A percentile compares a stretch with the other conserved stretches of the same genome.
Evolutionary conservation across 202 grass and related monocot genomes (phyloP).

Genomic region (Setaria viridis): DNA sequence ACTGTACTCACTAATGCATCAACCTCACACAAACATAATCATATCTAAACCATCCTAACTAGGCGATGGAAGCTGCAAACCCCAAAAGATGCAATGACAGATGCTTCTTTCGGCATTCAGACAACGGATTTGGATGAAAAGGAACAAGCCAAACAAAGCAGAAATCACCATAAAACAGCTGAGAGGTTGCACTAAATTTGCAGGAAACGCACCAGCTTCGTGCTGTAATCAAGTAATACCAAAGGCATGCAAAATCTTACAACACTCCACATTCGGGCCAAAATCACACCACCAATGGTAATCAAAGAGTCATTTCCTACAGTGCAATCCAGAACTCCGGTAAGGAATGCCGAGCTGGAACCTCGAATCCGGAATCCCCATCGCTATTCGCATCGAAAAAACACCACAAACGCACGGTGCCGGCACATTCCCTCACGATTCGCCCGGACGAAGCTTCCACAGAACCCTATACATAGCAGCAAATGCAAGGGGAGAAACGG

Average conservation of each 20-base stretch:
- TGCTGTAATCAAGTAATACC: constrained; percentile 23
- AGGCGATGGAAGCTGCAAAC: neutral
- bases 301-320: neutral
- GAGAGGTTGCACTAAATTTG: neutral
- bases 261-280: neutral
- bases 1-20: constrained; percentile 9
- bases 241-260: constrained; percentile 30
- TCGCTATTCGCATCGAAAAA: constrained; percentile 17
- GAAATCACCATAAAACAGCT: constrained; percentile 1
- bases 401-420: neutral
- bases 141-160: neutral
- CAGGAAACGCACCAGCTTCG: neutral
- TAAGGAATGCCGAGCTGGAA: neutral
- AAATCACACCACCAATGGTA: constrained; percentile 15
- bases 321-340: constrained; percentile 13
- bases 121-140: neutral
- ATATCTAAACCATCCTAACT: constrained; percentile 28
- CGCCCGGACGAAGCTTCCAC: constrained; percentile 10
- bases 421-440: constrained; percentile 36
- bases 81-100: neutral
- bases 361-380: constrained; percentile 39
- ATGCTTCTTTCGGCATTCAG: neutral
- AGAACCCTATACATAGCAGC: constrained; percentile 18
- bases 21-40: constrained; percentile 14
- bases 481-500: constrained; percentile 31